Evolutionary conservation across 2,329 filamentous ascomycete species (phyloP), one percentile per base, ranked within the genome.

Genomic region (Tolypocladium amazonense): DNA sequence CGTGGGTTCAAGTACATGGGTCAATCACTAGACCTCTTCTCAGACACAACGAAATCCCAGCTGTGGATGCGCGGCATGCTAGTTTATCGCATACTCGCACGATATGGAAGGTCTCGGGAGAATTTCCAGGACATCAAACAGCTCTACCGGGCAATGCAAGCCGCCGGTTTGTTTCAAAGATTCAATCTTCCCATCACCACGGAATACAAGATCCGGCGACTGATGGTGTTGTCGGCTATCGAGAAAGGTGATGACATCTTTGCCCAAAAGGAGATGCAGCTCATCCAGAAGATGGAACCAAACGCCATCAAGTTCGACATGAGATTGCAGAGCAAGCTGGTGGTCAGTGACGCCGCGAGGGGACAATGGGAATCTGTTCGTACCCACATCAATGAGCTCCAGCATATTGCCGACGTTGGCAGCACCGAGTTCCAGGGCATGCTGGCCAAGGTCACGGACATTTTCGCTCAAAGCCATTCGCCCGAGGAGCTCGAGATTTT

Each of bases 371-470:
- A 67, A 2, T 56, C 63, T 2, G 70, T 65, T 1, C 59, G 59
- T 27, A 55, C 60, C 7, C 59, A 65, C 8, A 62, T 73, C 11
- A 57, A 67, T 25, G 55, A 57, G 12, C 66, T 73, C 20, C 62
- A 60, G 23, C 18, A 58, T 6, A 39, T 45, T 9, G 64, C 58
- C 45, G 62, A 65, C 39, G 59, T 64, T 15, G 58, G 61, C 12
- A 58, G 64, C 14, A 18, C 52, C 20, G 64, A 67, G 18, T 70
- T 71, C 39, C 70, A 70, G 58, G 62, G 62, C 12, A 57, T 68
- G 6, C 60, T 73, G 15, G 61, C 63, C 1, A 66, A 63, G 58
- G 59, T 76, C 2, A 78, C 78, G 3, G 73, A 73, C 52, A 62
- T 68, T 8, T 71, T 71, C 43, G 65, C 65, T 18, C 65, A 69